Percentiles rank a stretch among this genome's conserved stretches.
phyloP scores from a whole-genome alignment of 371 early-diverging fungal species.

The Spraguea lophii region DNA sequence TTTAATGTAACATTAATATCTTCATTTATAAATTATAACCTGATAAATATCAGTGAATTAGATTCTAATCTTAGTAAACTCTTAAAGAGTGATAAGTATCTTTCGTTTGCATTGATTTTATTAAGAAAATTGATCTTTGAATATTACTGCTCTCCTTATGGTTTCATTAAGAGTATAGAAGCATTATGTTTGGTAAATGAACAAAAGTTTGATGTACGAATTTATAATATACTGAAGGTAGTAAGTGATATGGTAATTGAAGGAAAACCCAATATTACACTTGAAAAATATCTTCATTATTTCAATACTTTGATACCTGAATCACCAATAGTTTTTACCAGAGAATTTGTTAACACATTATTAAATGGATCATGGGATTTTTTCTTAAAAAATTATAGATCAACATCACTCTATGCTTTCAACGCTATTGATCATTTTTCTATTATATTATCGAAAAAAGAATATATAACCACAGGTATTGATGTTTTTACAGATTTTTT shows the following conservation, averaged over 20 bases:
- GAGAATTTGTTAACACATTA: not conserved
- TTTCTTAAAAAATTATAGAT: not conserved
- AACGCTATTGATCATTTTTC: not conserved
- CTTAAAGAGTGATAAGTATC: constrained; percentile 42
- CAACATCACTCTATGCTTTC: not conserved
- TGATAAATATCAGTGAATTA: constrained; percentile 5
- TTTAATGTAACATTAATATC: constrained; percentile 33
- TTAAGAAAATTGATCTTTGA: constrained; percentile 22
- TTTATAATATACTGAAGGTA: not conserved
- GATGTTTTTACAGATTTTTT: not conserved
- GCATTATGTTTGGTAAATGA: constrained; percentile 23
- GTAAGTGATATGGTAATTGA: not conserved
- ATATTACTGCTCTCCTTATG: constrained; percentile 38
- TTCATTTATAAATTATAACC: constrained; percentile 39
- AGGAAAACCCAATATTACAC: not conserved
- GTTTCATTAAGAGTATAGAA: constrained; percentile 46
- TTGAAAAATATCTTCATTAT: not conserved
- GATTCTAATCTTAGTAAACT: too few relatives aligned
- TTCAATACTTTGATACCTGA: not conserved
- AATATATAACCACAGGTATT: not conserved
- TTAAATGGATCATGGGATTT: not conserved
- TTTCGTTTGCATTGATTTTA: constrained; percentile 29
- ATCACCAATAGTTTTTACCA: not conserved
- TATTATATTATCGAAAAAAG: not conserved
- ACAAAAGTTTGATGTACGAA: not conserved